Base-by-base conservation (phyloP, 1,284 basidiomycete genomes). In the Cutaneotrichosporon mucoides region DNA sequence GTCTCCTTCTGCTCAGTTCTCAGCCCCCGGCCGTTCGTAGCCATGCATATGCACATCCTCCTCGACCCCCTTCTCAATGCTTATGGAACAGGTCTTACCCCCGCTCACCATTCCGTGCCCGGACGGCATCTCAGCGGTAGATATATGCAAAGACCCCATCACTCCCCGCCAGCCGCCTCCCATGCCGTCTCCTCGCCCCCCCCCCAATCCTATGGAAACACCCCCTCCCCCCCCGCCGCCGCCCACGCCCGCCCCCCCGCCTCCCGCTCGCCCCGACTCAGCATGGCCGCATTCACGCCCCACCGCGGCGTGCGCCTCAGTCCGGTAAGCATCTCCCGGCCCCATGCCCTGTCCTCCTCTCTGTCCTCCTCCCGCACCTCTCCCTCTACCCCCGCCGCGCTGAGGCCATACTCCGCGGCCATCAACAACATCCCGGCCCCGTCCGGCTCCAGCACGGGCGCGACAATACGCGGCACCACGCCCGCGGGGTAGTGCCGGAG, bases 371-470 rank as follows among this genome's bases (percentile, higher is more conserved):
- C 44, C 11, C 44, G 50, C 42, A 15, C 34, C 11, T 45, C 46
- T 8, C 6, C 5, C 8, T 48, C 52, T 0, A 6, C 42, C 10
- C 42, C 10, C 6, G 42, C 42, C 13, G 13, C 42, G 42, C 42
- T 15, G 42, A 12, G 6, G 42, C 42, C 42, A 6, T 24, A 24
- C 42, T 15, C 46, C 15, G 73, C 47, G 1, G 67, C 63, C 1
- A 62, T 8, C 5, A 73, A 60, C 8, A 76, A 53, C 38, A 66
- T 24, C 1, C 67, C 75, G 6, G 76, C 60, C 9, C 60, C 62
- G 57, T 78, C 76, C 0, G 76, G 76, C 52, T 76, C 75, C 10
- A 78, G 62, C 4, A 75, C 64, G 6, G 61, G 55, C 8, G 57
- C 61, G 6, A 73, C 53, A 35, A 75, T 70, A 6, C 38, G 61